Evolutionary conservation across 2,329 filamentous ascomycete genomes (phyloP), one percentile per base, ranked within the genome.

Genomic region (Colletotrichum scovillei): DNA sequence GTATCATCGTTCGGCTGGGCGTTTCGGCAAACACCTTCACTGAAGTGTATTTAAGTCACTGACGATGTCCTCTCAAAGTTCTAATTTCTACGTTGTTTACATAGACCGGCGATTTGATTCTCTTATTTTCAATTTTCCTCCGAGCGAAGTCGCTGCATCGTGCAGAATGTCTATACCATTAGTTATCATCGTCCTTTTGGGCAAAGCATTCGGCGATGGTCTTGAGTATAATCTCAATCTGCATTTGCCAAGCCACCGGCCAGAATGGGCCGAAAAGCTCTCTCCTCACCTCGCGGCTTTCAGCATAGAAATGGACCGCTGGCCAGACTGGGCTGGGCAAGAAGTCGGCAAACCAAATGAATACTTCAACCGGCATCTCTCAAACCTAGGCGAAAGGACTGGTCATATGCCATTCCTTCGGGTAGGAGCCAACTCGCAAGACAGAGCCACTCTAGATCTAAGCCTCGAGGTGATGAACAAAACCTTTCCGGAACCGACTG

Each of bases 361-460:
- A 8, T 67, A 67, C 12, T 67, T 67, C n/a, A 59, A 67, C 55
- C 55, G 52, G 7, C 64, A 59, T 30, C 64, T 67, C 5, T 35
- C 22, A 6, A 67, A 67, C 19, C 55, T 67, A 11, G 64, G 19
- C 2, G 64, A 67, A 7, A 26, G 55, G 1, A 67, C 64, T 5
- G 64, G 64, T 1, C 55, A 59, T 6, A 58, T 59, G 55, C 53
- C 55, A 5, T 59, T 67, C 11, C 16, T 35, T n/a, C 42, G 64
- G 19, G 55, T 59, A 7, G 55, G 64, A 5, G 64, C 64, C 16
- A 67, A 67, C 32, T 52, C 64, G 9, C 24, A 67, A 58, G 64
- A 67, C 55, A 49, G 64, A 52, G 64, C 55, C 5, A 67, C 64
- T 5, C 11, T 67, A 11, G 64, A 67, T 14, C 55, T 67, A 9